Base-by-base conservation (phyloP, 2,329 filamentous ascomycete species). In the Aureobasidium musti region DNA sequence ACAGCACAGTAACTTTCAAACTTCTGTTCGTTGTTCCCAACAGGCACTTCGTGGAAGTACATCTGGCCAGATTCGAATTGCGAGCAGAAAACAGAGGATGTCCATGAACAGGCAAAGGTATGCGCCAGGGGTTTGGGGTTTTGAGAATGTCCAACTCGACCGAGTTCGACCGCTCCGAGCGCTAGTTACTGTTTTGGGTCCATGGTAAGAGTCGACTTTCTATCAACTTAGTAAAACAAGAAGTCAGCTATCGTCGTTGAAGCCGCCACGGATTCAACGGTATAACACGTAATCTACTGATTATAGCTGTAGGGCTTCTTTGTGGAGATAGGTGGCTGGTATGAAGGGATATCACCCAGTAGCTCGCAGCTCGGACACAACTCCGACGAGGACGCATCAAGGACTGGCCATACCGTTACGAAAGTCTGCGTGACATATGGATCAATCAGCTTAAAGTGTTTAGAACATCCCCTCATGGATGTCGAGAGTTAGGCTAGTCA, bases 401-500 rank as follows among this genome's bases (percentile, higher is more conserved):
- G 10, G 13, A 39, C 35, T 14, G 35, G 14, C 35, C 35, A 4
- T 35, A 11, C 33, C 2, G 33, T 35, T 35, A 35, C 8, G 43
- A 49, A 17, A 14, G 45, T 2, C n/a, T 35, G 50, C 3, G 17
- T 33, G 28, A 35, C 2, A 10, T 35, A 53, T 5, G 2, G 10
- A 5, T 21, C n/a, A 6, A 35, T 17, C 8, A 19, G 30, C 19
- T 52, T 8, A 23, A 5, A 52, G 26, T 10, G 3, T 21, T 47
- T 1, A 4, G 4, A 21, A 5, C 1, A 1, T 3, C 4, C 7
- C 0, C 8, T 23, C n/a, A 11, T 2, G 35, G 4, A 39, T 17
- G 35, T 5, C 35, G 6, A 39, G 17, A 3, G 6, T 39, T 39
- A 17, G 35, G 5, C 35, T n/a, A n/a, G n/a, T n/a, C 14, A 17